Evolutionary conservation across 768 basidiomycete species (phyloP), one percentile per base, ranked within the genome.

Genomic region (Boletus eberwhitei): DNA sequence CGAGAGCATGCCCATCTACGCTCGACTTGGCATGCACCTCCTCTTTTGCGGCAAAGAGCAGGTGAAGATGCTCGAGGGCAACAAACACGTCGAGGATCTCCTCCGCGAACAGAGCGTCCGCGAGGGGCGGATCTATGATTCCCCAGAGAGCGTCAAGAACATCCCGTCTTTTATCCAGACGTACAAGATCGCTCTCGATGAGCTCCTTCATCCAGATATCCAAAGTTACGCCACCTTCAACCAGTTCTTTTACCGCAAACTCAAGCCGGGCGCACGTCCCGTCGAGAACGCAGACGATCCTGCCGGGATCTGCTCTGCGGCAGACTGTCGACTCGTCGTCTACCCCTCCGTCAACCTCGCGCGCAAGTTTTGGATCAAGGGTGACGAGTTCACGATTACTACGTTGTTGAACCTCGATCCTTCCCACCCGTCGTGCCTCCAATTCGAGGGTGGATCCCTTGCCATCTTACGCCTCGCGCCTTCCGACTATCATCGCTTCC

Each of bases 401-500:
- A 62, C 75, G 2, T 77, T 93, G 1, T 73, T 93, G 8, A 66
- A 74, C 39, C 73, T 80, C 2, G 69, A 74, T 19, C 68, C 75
- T 0, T 65, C 71, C 43, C 71, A 82, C 2, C 76, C 79, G 1
- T 57, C 71, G 26, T 74, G 78, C 3, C 55, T 66, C 22, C 54
- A 60, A n/a, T 80, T 84, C 49, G 62, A 72, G 8, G 73, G 75
- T 22, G 71, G 76, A 0, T 75, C 81, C 22, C 64, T 91, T 2
- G 87, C 87, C 0, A 82, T 87, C 53, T 86, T 88, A 69, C 77
- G 90, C 48, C 81, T 93, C 17, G 89, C 91, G 0, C 91, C 89
- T 0, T 79, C 84, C 9, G 90, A 92, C 65, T 91, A 91, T 61
- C 90, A 92, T 64, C 82, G 89, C 14, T 90, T 87, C 77, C 88